Evolutionary conservation across 345 rosid species (phyloP).

Genomic region (Rhizophora apiculata): DNA sequence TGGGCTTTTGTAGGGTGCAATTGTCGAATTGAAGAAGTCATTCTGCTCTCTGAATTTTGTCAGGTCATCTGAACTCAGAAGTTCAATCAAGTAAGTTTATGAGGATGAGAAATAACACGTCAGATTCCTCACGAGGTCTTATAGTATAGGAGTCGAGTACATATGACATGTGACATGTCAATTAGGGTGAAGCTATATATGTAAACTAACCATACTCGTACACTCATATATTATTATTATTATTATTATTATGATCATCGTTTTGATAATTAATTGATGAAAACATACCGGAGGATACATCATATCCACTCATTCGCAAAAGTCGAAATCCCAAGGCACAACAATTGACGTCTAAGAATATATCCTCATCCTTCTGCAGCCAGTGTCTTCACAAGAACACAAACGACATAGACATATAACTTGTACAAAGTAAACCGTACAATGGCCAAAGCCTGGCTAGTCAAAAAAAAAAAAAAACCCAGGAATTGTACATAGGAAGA

Average conservation of each 20-base stretch:
- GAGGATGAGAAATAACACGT: no score
- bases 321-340: slow-evolving; percentile 15
- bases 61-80: neutral
- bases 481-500: neutral
- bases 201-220: no score
- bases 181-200: no score
- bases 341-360: slow-evolving; percentile 9
- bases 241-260: neutral
- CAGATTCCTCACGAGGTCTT: rapidly evolving
- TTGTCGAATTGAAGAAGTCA: neutral
- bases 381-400: slow-evolving; percentile 3
- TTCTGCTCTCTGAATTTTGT: neutral
- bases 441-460: neutral
- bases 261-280: neutral
- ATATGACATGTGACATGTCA: no score
- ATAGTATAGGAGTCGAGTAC: no score
- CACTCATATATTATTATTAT: no score
- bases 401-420: neutral
- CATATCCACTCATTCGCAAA: slow-evolving; percentile 14
- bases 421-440: neutral
- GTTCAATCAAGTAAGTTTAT: neutral
- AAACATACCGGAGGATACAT: slow-evolving; percentile 12
- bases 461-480: neutral
- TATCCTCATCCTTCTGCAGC: slow-evolving; percentile 13
- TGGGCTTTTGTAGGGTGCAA: neutral